A percentile compares a stretch with the other conserved stretches of the same genome.
phyloP scores from a whole-genome alignment of 495 filamentous ascomycete species.

The Hyaloscypha variabilis region DNA sequence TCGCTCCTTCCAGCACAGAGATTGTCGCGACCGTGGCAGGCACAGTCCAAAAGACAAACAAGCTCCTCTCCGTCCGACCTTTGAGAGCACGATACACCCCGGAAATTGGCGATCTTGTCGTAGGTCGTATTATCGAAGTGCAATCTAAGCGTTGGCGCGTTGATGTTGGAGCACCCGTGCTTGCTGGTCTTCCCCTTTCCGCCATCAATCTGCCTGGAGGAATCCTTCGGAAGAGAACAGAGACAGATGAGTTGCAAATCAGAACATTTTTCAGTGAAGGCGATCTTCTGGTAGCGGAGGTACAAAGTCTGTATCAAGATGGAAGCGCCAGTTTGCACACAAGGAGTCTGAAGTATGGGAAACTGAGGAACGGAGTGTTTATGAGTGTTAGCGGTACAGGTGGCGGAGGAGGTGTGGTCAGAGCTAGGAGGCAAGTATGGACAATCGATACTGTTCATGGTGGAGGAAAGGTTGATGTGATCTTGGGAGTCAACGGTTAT shows the following conservation, averaged over 20 bases:
- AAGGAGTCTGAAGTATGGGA: constrained; percentile 87
- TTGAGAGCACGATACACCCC: constrained; percentile 92
- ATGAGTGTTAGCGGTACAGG: constrained; percentile 78
- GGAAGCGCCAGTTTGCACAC: constrained; percentile 88
- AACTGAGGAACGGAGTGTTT: constrained; percentile 90
- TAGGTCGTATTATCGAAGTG: constrained; percentile 91
- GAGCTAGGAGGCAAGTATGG: constrained; percentile 83
- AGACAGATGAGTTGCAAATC: constrained; percentile 94
- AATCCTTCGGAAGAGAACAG: constrained; percentile 86
- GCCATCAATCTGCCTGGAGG: constrained; percentile 95
- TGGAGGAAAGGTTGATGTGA: constrained; percentile 80
- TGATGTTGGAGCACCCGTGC: constrained; percentile 81
- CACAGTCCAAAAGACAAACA: constrained; percentile 88
- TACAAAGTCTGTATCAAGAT: constrained; percentile 81
- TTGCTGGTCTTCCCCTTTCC: constrained; percentile 79
- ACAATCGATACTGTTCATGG: constrained; percentile 67
- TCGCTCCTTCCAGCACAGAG: constrained; percentile 56
- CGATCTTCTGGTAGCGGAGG: constrained; percentile 86
- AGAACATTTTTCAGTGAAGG: constrained; percentile 91
- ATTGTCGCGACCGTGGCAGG: constrained; percentile 90
- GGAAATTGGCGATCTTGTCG: constrained; percentile 92
- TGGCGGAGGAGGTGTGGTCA: constrained; percentile 79
- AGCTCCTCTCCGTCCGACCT: constrained; percentile 86
- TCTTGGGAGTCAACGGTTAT: constrained; percentile 93
- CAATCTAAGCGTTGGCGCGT: constrained; percentile 91